phyloP scores from a whole-genome alignment of 768 basidiomycete species.

The Holtermannia corniformis region DNA sequence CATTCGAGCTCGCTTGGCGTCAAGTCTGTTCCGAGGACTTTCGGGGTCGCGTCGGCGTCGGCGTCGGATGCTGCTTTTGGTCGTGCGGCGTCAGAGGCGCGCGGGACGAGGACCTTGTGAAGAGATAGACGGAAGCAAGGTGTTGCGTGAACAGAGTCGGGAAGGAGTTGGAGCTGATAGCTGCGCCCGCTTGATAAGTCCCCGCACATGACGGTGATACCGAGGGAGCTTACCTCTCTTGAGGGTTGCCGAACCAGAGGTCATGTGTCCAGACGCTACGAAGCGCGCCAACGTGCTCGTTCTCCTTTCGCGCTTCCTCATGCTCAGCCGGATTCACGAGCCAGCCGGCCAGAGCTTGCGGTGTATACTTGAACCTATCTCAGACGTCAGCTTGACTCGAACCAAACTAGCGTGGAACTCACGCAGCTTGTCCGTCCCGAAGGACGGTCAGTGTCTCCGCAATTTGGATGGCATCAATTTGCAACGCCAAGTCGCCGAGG shows the following conservation, averaged over 20 bases:
- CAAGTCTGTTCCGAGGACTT: neutral
- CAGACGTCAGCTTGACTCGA: neutral
- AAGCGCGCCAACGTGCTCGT: neutral
- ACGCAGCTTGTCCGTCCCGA: neutral
- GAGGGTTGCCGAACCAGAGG: neutral
- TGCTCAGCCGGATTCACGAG: neutral
- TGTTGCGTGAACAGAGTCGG: no score
- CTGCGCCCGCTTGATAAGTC: neutral
- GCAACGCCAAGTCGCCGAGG: constrained; percentile 1
- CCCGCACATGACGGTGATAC: neutral
- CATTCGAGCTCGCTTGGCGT: neutral
- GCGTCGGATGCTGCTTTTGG: neutral
- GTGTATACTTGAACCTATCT: constrained; percentile 10
- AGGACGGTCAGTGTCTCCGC: neutral
- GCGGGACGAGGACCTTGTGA: neutral
- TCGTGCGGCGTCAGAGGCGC: neutral
- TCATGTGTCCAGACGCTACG: neutral
- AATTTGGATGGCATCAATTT: neutral
- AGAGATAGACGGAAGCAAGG: no score
- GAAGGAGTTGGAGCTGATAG: neutral
- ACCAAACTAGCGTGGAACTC: neutral
- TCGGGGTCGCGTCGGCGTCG: neutral
- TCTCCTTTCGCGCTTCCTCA: neutral
- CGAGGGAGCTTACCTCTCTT: neutral
- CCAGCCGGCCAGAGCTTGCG: constrained; percentile 7